phyloP scores from a whole-genome alignment of 164 flowering plant genomes.

The Paratinospora sagittata region DNA sequence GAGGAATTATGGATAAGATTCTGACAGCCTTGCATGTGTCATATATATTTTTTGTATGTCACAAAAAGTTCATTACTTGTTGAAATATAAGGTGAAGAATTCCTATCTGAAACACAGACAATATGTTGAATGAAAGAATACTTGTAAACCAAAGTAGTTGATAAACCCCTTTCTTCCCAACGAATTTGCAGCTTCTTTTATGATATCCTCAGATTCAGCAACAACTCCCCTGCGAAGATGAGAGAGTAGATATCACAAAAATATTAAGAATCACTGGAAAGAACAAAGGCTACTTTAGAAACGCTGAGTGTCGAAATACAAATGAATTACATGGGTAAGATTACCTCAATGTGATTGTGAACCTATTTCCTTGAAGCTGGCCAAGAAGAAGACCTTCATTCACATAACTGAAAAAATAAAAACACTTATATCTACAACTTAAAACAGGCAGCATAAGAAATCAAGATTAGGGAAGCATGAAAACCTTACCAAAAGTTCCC shows the following conservation, averaged over 20 bases:
- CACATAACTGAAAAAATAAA: constrained; percentile 55
- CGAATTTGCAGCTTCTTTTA: constrained; percentile 66
- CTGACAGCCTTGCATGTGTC: not conserved
- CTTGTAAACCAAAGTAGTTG: constrained; percentile 97
- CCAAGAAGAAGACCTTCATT: constrained; percentile 85
- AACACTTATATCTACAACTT: constrained; percentile 4
- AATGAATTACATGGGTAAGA: not conserved
- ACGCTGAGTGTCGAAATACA: not conserved
- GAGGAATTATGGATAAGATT: not conserved
- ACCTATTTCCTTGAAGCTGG: constrained; percentile 87
- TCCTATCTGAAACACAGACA: not conserved
- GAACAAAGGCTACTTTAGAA: not conserved
- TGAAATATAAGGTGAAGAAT: not conserved
- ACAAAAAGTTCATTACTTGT: not conserved
- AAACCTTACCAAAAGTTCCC: constrained; percentile 81
- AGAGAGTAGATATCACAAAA: constrained; percentile 11
- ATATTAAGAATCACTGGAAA: not conserved
- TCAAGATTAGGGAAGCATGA: not conserved
- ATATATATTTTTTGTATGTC: not conserved
- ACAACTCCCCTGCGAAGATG: constrained; percentile 62
- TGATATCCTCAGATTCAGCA: constrained; percentile 72
- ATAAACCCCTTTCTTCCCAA: constrained; percentile 78
- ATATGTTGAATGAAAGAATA: constrained; percentile 18
- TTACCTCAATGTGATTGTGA: constrained; percentile 81
- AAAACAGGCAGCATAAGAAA: constrained; percentile 2